Conservation (phyloP, 225 moss, liverwort and hornwort genomes). For the Physcomitrellopsis africana region DNA sequence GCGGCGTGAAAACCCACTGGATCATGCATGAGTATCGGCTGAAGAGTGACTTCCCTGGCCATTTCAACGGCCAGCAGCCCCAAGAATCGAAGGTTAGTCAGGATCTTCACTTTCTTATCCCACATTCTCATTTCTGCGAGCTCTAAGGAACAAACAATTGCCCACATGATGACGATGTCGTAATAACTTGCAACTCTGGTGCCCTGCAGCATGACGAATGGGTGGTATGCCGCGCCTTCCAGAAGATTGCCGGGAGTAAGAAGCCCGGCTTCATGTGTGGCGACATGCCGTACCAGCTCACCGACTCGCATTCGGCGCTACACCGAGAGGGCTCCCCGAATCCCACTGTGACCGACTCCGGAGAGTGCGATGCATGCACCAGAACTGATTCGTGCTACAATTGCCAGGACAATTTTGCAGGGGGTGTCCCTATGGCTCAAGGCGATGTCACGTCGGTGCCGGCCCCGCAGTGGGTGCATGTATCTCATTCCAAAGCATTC, state of each 20-base stretch:
- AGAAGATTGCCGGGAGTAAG: slow-evolving; percentile 26
- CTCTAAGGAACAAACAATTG: too few species aligned
- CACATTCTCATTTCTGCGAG: too few species aligned
- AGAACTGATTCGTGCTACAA: slow-evolving; percentile 13
- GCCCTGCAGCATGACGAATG: slow-evolving; percentile 27
- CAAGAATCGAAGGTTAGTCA: slow-evolving; percentile 14
- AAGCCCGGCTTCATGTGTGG: background rate
- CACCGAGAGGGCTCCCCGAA: slow-evolving; percentile 21
- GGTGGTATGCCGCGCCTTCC: slow-evolving; percentile 38
- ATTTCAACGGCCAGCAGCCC: background rate
- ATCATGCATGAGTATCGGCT: slow-evolving; percentile 42
- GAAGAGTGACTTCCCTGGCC: background rate
- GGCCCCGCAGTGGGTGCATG: background rate
- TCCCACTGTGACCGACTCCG: slow-evolving; percentile 12
- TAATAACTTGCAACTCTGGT: too few species aligned
- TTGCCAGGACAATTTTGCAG: slow-evolving; percentile 24
- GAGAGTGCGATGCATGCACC: slow-evolving; percentile 23
- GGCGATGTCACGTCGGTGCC: background rate
- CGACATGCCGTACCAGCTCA: background rate
- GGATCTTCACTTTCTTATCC: background rate
- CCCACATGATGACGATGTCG: too few species aligned
- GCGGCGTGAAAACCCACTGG: slow-evolving; percentile 38
- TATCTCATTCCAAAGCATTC: too few species aligned
- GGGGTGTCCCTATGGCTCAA: background rate
- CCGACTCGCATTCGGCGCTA: background rate